Base-by-base conservation (phyloP, 306 rosid species). In the Argentina anserina region DNA sequence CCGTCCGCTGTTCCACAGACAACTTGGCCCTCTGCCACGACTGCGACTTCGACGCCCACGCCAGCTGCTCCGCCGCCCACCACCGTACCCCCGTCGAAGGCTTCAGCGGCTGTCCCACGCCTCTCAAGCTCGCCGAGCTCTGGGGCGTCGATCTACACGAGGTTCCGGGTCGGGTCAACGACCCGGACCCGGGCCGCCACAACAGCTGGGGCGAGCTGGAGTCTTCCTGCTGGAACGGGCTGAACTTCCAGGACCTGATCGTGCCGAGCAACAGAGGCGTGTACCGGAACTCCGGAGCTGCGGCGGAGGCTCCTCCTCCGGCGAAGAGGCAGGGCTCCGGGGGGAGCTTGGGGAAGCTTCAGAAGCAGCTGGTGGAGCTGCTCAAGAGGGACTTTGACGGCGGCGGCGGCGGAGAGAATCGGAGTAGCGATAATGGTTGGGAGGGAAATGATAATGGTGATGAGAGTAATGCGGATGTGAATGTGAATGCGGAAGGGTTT, bases 31-130 rank as follows among this genome's bases (percentile, higher is more conserved):
- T 89, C 64, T 89, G 91, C 78, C 87, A 81, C 28, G 83, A 83
- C 55, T 89, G 95, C 66, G 88, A 89, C 65, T 85, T 82, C 84
- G 84, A 89, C 52, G 83, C 89, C 46, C 91, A 87, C 70, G 89
- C 81, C 6, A 75, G 63, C 72, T 82, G 82, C 65, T 79, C 87
- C 25, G 76, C 77, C 49, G 78, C 86, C 0, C 95, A 87, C 74
- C 77, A 79, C 25, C 88, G 87, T 4, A 50, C 43, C 46, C 72
- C 84, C 9, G 12, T 89, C 18, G 81, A 89, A 1, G 88, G 83
- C 9, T 89, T 89, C 77, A 67, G 84, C 18, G 95, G 95, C 6
- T 87, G 90, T 65, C 95, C 91, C 11, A 79, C 91, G 1, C 75
- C 84, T 2, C 73, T 77, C 29, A 75, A 89, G 73, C 91, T 89